These are phyloP conservation scores for Rhododendron ferrugineum DNA, from an alignment of 148 eudicot genomes.

Conservation along the genomic window DNA sequence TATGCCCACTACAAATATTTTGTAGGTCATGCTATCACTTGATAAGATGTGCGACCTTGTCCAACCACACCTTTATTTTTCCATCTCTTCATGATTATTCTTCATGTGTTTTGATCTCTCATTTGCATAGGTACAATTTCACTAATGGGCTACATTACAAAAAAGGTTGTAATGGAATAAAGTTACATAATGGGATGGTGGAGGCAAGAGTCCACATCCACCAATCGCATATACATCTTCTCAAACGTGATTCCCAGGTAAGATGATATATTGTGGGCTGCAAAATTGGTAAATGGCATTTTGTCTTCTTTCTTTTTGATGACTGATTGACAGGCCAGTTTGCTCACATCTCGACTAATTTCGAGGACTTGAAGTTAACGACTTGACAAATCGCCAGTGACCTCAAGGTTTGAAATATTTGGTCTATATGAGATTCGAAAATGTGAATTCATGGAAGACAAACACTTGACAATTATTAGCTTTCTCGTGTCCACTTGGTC, in stretches of 20 bases:
- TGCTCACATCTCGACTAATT: no score
- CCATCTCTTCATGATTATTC: conserved; percentile 2
- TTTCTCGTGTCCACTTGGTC: not conserved
- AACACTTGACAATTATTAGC: no score
- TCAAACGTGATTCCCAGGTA: conserved; percentile 1
- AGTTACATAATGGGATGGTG: conserved; percentile 2
- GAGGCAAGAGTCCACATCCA: conserved; percentile 15
- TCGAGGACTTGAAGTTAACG: accelerated
- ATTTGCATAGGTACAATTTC: not conserved
- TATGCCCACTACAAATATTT: not conserved
- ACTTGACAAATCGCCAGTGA: not conserved
- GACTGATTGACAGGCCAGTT: not conserved
- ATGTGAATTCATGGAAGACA: not conserved
- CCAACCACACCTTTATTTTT: not conserved
- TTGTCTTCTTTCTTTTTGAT: not conserved
- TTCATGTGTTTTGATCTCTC: not conserved
- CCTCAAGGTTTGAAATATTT: not conserved
- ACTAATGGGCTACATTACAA: conserved; percentile 6
- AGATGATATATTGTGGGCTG: conserved; percentile 10
- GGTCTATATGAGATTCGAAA: not conserved
- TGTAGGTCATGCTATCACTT: conserved; percentile 1
- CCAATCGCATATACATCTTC: not conserved
- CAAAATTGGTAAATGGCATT: conserved; percentile 8
- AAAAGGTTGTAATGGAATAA: not conserved
- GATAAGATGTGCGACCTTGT: not conserved